Base-by-base conservation (phyloP, 1,139 yeast genomes). In the Pichia sp. region DNA sequence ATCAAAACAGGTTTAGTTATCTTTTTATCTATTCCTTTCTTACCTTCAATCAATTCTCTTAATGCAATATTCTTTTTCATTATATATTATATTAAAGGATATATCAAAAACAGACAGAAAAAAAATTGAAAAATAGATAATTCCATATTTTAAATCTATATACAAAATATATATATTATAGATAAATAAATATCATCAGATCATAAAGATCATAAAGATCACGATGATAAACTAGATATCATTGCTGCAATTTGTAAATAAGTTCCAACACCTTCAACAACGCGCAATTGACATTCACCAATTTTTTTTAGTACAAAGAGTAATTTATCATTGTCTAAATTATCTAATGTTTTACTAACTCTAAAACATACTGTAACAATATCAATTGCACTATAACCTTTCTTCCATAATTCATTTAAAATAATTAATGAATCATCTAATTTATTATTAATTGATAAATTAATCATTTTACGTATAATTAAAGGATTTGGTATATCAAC, bases 401-500 rank as follows among this genome's bases (percentile, higher is more conserved):
- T 87, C 30, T 68, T 72, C 97, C 97, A 90, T 33, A 92, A 71
- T 34, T 71, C 69, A 48, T 78, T 80, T 51, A 94, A 71, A 46
- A 78, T 72, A 6, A 69, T 78, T n/a, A 89, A 59, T 0, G 95
- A 85, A 6, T 70, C 76, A 47, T 89, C 95, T n/a, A 53, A 48
- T 4, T 52, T 47, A 3, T 55, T 54, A 4, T 46, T 44, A 31
- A 87, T 73, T 22, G 80, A 72, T 6, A 66, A 61, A 42, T 74
- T 62, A 40, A 92, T 65, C 78, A 92, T 87, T 56, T 80, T 79
- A 56, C 80, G 82, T 27, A 94, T 82, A 7, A 87, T 81, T 40
- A 89, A 67, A 0, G 98, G 98, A 63, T 92, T 97, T 1, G 99
- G 99, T 46, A 90, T 87, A 63, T 92, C 99, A 4, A 92, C 98